Conservation (phyloP, 2,329 filamentous ascomycete genomes). For the Sarocladium brachiariae region DNA sequence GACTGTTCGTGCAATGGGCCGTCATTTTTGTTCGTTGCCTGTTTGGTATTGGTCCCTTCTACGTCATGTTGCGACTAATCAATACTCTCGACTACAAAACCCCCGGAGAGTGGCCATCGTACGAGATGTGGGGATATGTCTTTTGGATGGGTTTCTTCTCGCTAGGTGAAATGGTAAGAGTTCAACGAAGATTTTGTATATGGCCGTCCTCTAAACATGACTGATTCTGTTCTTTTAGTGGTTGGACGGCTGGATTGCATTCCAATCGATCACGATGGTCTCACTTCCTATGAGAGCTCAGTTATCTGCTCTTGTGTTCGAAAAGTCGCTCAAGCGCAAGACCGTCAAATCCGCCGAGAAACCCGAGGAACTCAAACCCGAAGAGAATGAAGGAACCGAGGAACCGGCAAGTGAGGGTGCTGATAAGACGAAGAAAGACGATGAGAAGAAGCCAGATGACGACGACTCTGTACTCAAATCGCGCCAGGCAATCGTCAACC, state of each 20-base stretch:
- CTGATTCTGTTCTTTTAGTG: slow-evolving; percentile 30
- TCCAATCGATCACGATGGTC: slow-evolving; percentile 57
- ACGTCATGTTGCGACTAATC: slow-evolving; percentile 60
- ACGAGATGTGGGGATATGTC: slow-evolving; percentile 62
- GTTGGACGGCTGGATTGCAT: slow-evolving; percentile 60
- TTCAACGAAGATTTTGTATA: not conserved
- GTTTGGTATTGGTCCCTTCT: slow-evolving; percentile 64
- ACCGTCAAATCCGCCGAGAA: slow-evolving; percentile 58
- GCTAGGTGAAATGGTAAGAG: slow-evolving; percentile 39
- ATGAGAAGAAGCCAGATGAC: slow-evolving; percentile 37
- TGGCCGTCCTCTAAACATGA: not conserved
- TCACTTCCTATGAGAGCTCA: slow-evolving; percentile 62
- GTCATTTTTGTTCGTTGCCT: slow-evolving; percentile 48
- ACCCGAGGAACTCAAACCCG: slow-evolving; percentile 27
- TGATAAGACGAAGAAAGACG: slow-evolving; percentile 36
- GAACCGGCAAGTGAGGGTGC: slow-evolving; percentile 28
- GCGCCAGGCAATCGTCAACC: slow-evolving; percentile 66
- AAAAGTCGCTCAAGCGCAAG: slow-evolving; percentile 70
- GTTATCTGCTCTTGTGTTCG: slow-evolving; percentile 65
- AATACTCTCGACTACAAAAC: slow-evolving; percentile 52
- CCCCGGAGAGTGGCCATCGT: slow-evolving; percentile 35
- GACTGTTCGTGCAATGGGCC: slow-evolving; percentile 51
- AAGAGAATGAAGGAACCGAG: slow-evolving; percentile 22
- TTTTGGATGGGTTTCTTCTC: slow-evolving; percentile 55
- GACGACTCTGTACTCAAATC: slow-evolving; percentile 33